These are phyloP conservation scores for Euphorbia lathyris DNA, from an alignment of 345 rosid genomes.

Conservation along the genomic window DNA sequence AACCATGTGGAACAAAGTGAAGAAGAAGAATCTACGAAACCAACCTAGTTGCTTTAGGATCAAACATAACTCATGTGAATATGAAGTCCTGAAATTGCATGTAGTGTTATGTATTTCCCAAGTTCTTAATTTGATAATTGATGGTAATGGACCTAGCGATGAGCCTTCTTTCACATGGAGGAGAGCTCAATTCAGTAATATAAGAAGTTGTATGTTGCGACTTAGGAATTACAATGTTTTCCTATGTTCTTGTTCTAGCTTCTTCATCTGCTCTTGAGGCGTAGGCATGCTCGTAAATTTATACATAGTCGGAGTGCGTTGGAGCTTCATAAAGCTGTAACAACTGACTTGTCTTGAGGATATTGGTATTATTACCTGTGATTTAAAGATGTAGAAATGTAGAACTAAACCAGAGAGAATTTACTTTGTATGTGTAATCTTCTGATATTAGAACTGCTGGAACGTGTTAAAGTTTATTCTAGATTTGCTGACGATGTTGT, in stretches of 20 bases:
- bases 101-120: background rate
- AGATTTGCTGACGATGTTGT: background rate
- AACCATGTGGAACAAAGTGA: background rate
- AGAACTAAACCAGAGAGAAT: background rate
- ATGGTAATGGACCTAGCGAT: background rate
- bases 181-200: too few species aligned
- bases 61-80: background rate
- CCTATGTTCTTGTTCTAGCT: background rate
- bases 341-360: background rate
- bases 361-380: background rate
- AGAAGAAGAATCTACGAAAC: background rate
- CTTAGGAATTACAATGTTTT: background rate
- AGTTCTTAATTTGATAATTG: background rate
- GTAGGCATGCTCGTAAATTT: background rate
- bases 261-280: background rate
- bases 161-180: too few species aligned
- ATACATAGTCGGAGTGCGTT: background rate
- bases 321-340: background rate
- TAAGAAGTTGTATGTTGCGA: background rate
- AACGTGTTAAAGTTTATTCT: background rate
- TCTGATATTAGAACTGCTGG: background rate
- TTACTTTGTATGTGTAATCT: background rate
- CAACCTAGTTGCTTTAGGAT: background rate
- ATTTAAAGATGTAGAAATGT: conserved; percentile 1
- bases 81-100: background rate